phyloP scores from a whole-genome alignment of 2,329 filamentous ascomycete species.

The Akanthomyces muscarius region DNA sequence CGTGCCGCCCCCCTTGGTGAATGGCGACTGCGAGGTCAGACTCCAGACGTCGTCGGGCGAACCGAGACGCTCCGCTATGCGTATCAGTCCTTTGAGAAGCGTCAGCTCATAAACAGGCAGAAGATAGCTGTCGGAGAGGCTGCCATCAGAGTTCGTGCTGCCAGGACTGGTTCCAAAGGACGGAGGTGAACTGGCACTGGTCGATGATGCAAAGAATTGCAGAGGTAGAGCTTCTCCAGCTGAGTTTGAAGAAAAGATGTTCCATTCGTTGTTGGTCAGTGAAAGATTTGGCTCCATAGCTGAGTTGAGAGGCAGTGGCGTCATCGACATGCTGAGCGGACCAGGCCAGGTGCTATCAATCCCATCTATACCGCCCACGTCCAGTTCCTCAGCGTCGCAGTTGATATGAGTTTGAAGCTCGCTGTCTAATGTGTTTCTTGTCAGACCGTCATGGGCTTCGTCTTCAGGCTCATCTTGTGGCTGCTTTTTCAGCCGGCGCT shows the following conservation, averaged over 20 bases:
- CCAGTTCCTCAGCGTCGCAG: background rate
- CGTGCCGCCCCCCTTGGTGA: constrained; percentile 32
- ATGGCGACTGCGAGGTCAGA: constrained; percentile 44
- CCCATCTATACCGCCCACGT: constrained; percentile 19
- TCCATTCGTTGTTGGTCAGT: background rate
- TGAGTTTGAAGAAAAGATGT: no score
- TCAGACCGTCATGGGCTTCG: background rate
- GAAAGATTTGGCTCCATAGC: background rate
- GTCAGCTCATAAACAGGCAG: constrained; percentile 47
- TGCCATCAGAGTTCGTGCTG: constrained; percentile 22
- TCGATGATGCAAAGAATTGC: background rate
- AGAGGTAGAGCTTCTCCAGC: background rate
- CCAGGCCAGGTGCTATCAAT: constrained; percentile 22
- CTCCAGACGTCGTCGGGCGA: constrained; percentile 42
- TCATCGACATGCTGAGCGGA: constrained; percentile 20
- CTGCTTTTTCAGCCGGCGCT: constrained; percentile 25
- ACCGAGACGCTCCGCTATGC: constrained; percentile 45
- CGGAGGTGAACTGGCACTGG: constrained; percentile 18
- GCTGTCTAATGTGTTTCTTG: background rate
- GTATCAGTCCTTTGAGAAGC: constrained; percentile 43
- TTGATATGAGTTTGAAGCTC: background rate
- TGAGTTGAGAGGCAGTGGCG: constrained; percentile 19
- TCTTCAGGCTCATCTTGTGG: constrained; percentile 16
- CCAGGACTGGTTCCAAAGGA: constrained; percentile 22
- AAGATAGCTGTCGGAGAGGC: constrained; percentile 44